These are phyloP conservation scores for Salix suchowensis DNA, from an alignment of 345 rosid genomes.

Conservation along the genomic window DNA sequence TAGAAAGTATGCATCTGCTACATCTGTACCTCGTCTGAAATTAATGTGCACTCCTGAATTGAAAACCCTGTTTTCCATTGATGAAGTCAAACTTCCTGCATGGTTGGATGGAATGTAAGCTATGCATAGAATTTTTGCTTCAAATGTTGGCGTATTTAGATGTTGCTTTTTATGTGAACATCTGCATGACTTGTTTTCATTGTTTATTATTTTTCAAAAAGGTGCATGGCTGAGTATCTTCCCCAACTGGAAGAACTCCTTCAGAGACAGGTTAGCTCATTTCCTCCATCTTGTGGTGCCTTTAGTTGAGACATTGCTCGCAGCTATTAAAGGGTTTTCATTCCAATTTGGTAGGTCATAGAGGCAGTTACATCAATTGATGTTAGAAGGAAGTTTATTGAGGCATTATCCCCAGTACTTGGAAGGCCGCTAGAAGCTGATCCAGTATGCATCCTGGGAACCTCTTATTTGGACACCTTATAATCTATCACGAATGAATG, in stretches of 20 bases:
- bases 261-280: conserved; percentile 62
- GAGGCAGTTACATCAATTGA: conserved; percentile 76
- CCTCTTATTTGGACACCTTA: neutral
- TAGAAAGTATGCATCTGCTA: conserved; percentile 59
- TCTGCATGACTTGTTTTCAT: neutral
- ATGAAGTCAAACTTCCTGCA: conserved; percentile 88
- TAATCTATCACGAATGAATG: conserved; percentile 5
- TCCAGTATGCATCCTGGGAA: conserved; percentile 47
- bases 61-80: conserved; percentile 60
- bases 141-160: neutral
- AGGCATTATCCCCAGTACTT: conserved; percentile 57
- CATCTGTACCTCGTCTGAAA: conserved; percentile 81
- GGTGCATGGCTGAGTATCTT: conserved; percentile 99
- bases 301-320: conserved; percentile 8
- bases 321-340: conserved; percentile 4
- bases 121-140: neutral
- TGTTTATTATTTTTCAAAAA: conserved; percentile 27
- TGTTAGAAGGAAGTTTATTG: conserved; percentile 66
- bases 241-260: conserved; percentile 87
- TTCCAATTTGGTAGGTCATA: conserved; percentile 35
- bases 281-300: neutral
- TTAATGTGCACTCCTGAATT: conserved; percentile 65
- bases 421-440: conserved; percentile 95
- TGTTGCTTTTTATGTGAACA: neutral
- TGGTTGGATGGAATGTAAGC: conserved; percentile 94